These are phyloP conservation scores for Fraxinus sp. DNA, from an alignment of 305 asterid species.

Conservation along the genomic window DNA sequence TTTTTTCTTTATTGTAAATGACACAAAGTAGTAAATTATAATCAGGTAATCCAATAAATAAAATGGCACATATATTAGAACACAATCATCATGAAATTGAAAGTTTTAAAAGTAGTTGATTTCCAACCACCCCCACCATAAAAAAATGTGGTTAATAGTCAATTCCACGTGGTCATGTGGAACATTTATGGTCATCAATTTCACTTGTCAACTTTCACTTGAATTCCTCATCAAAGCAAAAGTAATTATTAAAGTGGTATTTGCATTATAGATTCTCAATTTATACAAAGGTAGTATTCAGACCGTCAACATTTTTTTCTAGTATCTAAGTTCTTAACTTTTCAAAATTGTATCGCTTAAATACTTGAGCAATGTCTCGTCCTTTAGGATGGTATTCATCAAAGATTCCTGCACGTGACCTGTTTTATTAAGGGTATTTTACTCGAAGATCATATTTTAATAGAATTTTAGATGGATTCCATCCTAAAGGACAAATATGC, in stretches of 20 bases:
- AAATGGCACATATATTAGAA: not conserved
- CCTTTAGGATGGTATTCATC: not conserved
- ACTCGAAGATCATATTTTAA: not conserved
- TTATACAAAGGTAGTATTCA: too few relatives aligned
- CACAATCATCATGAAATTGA: not conserved
- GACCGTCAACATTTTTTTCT: not conserved
- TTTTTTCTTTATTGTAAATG: too few relatives aligned
- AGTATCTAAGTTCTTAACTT: not conserved
- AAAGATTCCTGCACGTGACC: not conserved
- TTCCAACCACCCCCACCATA: not conserved
- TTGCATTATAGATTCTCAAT: not conserved
- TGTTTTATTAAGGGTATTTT: not conserved
- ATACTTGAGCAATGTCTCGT: not conserved
- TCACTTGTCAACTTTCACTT: not conserved
- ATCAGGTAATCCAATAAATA: too few relatives aligned
- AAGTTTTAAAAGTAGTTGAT: not conserved
- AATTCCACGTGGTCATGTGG: not conserved
- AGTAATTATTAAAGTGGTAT: not conserved
- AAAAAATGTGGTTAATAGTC: not conserved
- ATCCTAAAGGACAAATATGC: not conserved
- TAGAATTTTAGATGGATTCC: not conserved
- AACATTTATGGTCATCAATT: not conserved
- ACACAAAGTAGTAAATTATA: too few relatives aligned
- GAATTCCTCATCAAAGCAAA: not conserved
- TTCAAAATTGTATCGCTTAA: not conserved